A percentile compares a stretch with the other conserved stretches of the same genome.
Conservation (phyloP, 345 rosid genomes). For the Rhodamnia argentea region DNA sequence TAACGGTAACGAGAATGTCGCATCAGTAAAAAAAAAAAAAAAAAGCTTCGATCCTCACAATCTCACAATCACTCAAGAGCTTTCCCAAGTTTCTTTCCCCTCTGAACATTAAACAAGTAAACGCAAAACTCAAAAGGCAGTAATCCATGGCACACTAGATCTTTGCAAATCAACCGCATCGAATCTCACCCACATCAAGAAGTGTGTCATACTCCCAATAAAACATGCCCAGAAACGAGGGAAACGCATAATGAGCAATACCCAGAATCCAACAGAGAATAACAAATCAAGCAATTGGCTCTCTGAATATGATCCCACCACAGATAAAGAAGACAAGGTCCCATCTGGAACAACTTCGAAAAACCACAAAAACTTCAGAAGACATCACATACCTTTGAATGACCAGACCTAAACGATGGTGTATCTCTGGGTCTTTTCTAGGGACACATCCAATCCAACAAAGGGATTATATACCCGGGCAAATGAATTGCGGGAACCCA, state of each 20-base stretch:
- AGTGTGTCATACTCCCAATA: neutral
- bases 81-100: neutral
- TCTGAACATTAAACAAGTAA: neutral
- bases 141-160: neutral
- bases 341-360: neutral
- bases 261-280: neutral
- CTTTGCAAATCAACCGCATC: neutral
- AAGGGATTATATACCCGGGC: neutral
- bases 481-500: neutral
- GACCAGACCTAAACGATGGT: neutral
- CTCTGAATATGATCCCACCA: neutral
- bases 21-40: neutral
- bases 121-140: neutral
- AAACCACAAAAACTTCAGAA: neutral
- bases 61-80: neutral
- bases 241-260: neutral
- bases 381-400: slow-evolving; percentile 1
- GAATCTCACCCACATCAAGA: neutral
- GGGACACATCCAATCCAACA: neutral
- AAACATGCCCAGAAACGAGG: neutral
- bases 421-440: slow-evolving; percentile 4
- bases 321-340: neutral
- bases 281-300: slow-evolving; percentile 6
- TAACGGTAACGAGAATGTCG: neutral
- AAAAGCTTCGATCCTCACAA: neutral